Conservation (phyloP, 2,329 filamentous ascomycete species). For the Aquanectria penicillioides region DNA sequence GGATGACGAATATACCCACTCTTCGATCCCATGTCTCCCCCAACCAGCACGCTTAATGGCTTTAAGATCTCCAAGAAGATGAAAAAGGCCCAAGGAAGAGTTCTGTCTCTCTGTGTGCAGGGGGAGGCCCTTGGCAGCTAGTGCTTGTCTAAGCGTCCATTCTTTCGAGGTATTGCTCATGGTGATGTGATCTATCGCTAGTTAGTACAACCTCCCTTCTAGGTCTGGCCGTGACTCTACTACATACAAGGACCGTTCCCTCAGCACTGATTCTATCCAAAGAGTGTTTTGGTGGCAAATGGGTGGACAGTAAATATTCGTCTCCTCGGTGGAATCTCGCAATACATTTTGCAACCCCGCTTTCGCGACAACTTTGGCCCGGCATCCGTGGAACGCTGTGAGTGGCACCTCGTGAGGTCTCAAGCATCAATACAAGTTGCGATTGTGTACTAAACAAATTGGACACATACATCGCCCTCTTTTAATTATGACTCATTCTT, state of each 20-base stretch:
- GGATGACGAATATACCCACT: slow-evolving; percentile 22
- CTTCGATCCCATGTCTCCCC: slow-evolving; percentile 81
- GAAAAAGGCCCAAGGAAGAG: slow-evolving; percentile 91
- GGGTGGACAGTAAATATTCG: neutral
- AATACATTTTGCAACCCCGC: neutral
- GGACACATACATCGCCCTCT: too few relatives aligned
- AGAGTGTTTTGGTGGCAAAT: neutral
- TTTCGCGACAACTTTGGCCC: slow-evolving; percentile 7
- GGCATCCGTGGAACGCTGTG: too few relatives aligned
- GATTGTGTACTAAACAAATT: too few relatives aligned
- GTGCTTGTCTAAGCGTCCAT: slow-evolving; percentile 70
- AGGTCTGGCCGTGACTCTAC: neutral
- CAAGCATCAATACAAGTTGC: too few relatives aligned
- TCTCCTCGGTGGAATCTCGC: too few relatives aligned
- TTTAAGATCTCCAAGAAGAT: slow-evolving; percentile 91
- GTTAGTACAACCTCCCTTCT: too few relatives aligned
- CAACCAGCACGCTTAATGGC: slow-evolving; percentile 96
- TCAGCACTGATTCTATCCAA: neutral
- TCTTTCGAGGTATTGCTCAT: neutral
- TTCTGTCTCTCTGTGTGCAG: slow-evolving; percentile 59
- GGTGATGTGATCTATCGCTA: neutral
- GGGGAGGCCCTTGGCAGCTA: slow-evolving; percentile 64
- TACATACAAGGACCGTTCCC: neutral
- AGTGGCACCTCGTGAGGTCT: too few relatives aligned
- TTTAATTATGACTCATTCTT: too few relatives aligned